Percentiles rank a stretch among this genome's conserved stretches.
These are phyloP conservation scores for Eucommia ulmoides DNA, from an alignment of 257 asterid species.

Conservation along the genomic window DNA sequence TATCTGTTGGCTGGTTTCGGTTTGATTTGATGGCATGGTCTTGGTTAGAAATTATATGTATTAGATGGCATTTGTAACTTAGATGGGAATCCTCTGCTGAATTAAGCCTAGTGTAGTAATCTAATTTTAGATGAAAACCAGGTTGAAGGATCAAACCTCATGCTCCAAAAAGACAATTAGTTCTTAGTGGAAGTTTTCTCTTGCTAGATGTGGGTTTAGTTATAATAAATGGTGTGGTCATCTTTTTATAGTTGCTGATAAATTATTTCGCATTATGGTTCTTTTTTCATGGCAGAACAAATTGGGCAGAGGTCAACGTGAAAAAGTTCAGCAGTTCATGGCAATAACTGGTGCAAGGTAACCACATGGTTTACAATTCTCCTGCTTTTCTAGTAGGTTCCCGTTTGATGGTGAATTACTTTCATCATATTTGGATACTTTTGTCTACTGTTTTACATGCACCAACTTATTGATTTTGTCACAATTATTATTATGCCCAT, in stretches of 20 bases:
- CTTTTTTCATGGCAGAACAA: conserved; percentile 51
- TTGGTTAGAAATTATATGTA: too few relatives aligned
- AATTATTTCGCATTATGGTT: neutral
- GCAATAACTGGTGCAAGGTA: conserved; percentile 92
- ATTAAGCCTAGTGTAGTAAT: neutral
- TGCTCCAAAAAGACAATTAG: neutral
- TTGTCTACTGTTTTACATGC: neutral
- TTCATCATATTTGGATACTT: neutral
- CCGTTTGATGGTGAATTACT: too few relatives aligned
- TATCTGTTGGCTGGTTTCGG: too few relatives aligned
- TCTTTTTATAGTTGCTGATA: neutral
- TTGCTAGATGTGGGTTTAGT: neutral
- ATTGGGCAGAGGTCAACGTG: conserved; percentile 91
- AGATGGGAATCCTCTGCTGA: too few relatives aligned
- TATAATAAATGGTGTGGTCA: too few relatives aligned
- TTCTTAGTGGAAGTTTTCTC: neutral
- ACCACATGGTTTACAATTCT: neutral
- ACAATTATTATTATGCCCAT: neutral
- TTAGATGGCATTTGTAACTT: too few relatives aligned
- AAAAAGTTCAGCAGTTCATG: conserved; percentile 89
- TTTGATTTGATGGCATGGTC: too few relatives aligned
- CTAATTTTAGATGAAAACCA: neutral
- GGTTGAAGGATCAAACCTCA: neutral
- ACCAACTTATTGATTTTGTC: neutral
- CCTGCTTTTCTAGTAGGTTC: too few relatives aligned